These are phyloP conservation scores for Aethionema arabicum DNA, from an alignment of 345 rosid species.

Conservation along the genomic window DNA sequence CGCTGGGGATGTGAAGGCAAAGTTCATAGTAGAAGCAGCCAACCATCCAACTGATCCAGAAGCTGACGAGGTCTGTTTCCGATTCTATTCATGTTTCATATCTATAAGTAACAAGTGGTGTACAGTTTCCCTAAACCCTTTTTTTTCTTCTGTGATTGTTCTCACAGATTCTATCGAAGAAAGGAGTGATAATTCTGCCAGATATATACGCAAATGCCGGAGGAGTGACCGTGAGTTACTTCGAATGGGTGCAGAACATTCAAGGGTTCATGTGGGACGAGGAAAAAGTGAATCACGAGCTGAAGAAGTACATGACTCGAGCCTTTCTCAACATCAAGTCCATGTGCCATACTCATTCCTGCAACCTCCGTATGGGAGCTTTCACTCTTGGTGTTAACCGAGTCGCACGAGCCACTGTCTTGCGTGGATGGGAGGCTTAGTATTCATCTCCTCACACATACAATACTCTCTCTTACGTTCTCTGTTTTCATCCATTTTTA, in stretches of 20 bases:
- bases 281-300: slow-evolving; percentile 75
- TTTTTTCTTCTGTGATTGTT: slow-evolving; percentile 18
- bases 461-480: slow-evolving; percentile 19
- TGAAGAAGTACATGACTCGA: slow-evolving; percentile 80
- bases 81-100: too few relatives aligned
- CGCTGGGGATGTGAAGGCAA: slow-evolving; percentile 89
- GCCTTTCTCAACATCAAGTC: slow-evolving; percentile 82
- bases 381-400: slow-evolving; percentile 96
- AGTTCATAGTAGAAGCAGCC: slow-evolving; percentile 95
- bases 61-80: slow-evolving; percentile 74
- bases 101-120: too few relatives aligned
- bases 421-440: slow-evolving; percentile 98
- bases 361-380: slow-evolving; percentile 98
- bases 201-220: slow-evolving; percentile 98
- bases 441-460: background rate
- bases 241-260: slow-evolving; percentile 99
- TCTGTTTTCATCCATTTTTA: slow-evolving; percentile 14
- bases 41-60: slow-evolving; percentile 98
- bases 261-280: slow-evolving; percentile 99
- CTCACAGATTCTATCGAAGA: slow-evolving; percentile 81
- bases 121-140: background rate
- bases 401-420: slow-evolving; percentile 81
- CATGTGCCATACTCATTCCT: slow-evolving; percentile 83
- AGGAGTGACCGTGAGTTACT: slow-evolving; percentile 98
- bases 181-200: slow-evolving; percentile 90